Percentiles rank a stretch among this genome's conserved stretches.
These are phyloP conservation scores for Fraxinus nigra DNA, from an alignment of 305 asterid genomes.

Conservation along the genomic window DNA sequence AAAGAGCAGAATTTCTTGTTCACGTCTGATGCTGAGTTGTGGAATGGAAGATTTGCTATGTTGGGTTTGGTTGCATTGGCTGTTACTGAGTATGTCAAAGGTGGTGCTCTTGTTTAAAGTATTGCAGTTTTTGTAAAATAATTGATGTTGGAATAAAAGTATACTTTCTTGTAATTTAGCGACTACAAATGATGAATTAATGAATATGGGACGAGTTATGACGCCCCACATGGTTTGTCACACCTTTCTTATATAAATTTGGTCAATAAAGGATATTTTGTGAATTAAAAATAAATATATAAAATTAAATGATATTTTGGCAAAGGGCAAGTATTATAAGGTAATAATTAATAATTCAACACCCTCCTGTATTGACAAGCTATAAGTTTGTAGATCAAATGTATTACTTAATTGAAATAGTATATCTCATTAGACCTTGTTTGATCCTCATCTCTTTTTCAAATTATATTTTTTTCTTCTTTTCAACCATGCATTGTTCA, in stretches of 20 bases:
- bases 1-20: slow-evolving; percentile 22
- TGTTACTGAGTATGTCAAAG: slow-evolving; percentile 66
- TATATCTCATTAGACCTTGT: too few relatives aligned
- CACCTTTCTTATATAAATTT: too few relatives aligned
- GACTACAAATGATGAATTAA: neutral
- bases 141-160: neutral
- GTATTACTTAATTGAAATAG: too few relatives aligned
- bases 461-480: too few relatives aligned
- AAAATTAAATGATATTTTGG: too few relatives aligned
- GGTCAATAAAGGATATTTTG: too few relatives aligned
- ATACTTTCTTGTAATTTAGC: neutral
- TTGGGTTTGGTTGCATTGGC: slow-evolving; percentile 75
- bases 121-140: neutral
- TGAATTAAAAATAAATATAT: too few relatives aligned
- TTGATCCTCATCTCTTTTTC: too few relatives aligned
- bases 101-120: slow-evolving; percentile 50
- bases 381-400: too few relatives aligned
- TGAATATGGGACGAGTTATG: neutral
- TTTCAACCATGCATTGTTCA: too few relatives aligned
- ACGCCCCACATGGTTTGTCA: neutral
- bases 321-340: too few relatives aligned
- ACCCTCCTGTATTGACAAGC: neutral
- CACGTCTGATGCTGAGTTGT: slow-evolving; percentile 68
- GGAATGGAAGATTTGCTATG: slow-evolving; percentile 91
- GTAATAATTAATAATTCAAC: neutral